These are phyloP conservation scores for Saposhnikovia divaricata DNA, from an alignment of 129 eudicot species.

Conservation along the genomic window DNA sequence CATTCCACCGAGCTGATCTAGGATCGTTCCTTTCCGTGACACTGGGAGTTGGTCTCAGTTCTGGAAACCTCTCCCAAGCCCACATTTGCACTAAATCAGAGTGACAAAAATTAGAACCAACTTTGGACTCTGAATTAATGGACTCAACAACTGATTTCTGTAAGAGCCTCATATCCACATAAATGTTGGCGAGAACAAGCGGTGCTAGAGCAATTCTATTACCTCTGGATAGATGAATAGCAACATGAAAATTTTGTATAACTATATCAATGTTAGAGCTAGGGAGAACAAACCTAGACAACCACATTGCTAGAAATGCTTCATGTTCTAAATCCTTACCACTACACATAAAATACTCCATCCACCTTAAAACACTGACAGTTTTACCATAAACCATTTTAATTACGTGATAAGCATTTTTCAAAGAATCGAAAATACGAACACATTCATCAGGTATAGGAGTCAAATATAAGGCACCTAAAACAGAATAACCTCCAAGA, in stretches of 20 bases:
- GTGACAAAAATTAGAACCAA: not conserved
- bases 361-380: not conserved
- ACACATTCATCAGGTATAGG: not conserved
- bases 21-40: no score
- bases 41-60: not conserved
- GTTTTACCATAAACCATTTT: not conserved
- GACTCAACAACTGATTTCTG: not conserved
- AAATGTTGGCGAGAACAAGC: not conserved
- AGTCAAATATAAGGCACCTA: not conserved
- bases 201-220: not conserved
- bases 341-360: not conserved
- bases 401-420: not conserved
- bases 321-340: not conserved
- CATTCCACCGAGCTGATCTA: no score
- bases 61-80: not conserved
- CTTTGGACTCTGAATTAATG: not conserved
- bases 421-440: not conserved
- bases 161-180: not conserved
- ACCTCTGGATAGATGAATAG: not conserved
- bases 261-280: not conserved
- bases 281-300: not conserved
- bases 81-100: not conserved
- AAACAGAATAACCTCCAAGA: not conserved
- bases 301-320: not conserved
- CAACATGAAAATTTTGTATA: not conserved